A percentile compares a stretch with the other conserved stretches of the same genome.
Conservation (phyloP, 2,329 filamentous ascomycete species). For the Amauroascus niger region DNA sequence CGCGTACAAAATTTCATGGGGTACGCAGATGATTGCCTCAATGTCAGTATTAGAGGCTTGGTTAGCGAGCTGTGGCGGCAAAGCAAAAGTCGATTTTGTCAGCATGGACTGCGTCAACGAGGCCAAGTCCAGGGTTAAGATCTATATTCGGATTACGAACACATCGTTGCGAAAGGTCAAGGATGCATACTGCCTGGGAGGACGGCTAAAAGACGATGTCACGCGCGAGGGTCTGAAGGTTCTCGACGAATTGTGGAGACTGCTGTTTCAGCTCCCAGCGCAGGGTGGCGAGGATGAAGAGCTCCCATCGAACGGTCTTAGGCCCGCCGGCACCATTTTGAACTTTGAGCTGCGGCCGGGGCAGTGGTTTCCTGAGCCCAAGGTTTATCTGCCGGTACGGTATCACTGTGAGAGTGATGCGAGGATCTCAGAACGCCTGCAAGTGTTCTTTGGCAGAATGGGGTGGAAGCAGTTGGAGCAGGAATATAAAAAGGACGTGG, state of each 20-base stretch:
- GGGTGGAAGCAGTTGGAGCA: background rate
- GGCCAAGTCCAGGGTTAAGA: background rate
- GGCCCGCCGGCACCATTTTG: constrained; percentile 2
- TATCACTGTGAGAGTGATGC: constrained; percentile 1
- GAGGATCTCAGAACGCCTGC: background rate
- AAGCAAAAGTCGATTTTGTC: background rate
- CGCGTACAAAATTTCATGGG: constrained; percentile 1
- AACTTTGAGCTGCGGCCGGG: constrained; percentile 3
- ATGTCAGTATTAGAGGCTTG: constrained; percentile 4
- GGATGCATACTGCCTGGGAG: background rate
- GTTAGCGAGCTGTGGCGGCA: constrained; percentile 4
- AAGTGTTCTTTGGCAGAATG: background rate
- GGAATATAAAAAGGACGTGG: background rate
- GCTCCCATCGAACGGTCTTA: background rate
- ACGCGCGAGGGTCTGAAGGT: background rate
- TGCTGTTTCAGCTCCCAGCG: background rate
- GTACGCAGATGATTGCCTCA: background rate
- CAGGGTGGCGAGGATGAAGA: background rate
- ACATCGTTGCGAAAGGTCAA: constrained; percentile 2
- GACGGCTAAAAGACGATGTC: constrained; percentile 1
- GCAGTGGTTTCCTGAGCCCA: constrained; percentile 4
- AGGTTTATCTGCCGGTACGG: background rate
- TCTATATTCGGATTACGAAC: background rate
- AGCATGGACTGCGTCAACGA: constrained; percentile 2
- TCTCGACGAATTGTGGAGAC: background rate